phyloP scores from a whole-genome alignment of 2,329 filamentous ascomycete genomes.

The Pseudogymnoascus sp. region DNA sequence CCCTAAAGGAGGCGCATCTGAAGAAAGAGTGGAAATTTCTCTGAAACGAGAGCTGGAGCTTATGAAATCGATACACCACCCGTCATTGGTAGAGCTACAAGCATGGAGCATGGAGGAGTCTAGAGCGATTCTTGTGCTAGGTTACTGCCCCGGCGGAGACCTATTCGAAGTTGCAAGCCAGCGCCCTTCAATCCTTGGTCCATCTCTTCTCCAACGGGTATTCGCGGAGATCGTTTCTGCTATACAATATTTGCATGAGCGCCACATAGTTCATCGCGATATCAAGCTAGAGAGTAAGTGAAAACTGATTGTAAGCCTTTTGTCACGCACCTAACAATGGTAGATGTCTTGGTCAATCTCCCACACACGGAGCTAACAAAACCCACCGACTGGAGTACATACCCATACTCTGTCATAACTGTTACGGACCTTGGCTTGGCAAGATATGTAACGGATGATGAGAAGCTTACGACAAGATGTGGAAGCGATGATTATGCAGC shows the following conservation, averaged over 20 bases:
- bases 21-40: constrained; percentile 87
- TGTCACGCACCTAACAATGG: constrained; percentile 11
- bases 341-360: constrained; percentile 88
- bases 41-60: constrained; percentile 94
- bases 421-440: constrained; percentile 89
- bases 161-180: constrained; percentile 85
- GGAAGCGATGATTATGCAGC: constrained; percentile 97
- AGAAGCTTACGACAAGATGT: constrained; percentile 86
- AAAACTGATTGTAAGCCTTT: background rate
- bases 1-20: constrained; percentile 85
- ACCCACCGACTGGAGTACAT: constrained; percentile 61
- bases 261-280: constrained; percentile 88
- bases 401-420: constrained; percentile 78
- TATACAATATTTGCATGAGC: constrained; percentile 75
- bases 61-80: constrained; percentile 79
- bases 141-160: constrained; percentile 90
- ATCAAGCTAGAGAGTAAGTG: constrained; percentile 93
- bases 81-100: constrained; percentile 83
- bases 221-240: constrained; percentile 86
- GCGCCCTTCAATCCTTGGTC: constrained; percentile 60
- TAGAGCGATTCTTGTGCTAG: constrained; percentile 77
- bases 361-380: constrained; percentile 60
- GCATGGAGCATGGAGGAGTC: constrained; percentile 82
- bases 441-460: constrained; percentile 74
- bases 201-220: constrained; percentile 69